A percentile compares a stretch with the other conserved stretches of the same genome.
phyloP scores from a whole-genome alignment of 164 flowering plant genomes.

The Macadamia tetraphylla region DNA sequence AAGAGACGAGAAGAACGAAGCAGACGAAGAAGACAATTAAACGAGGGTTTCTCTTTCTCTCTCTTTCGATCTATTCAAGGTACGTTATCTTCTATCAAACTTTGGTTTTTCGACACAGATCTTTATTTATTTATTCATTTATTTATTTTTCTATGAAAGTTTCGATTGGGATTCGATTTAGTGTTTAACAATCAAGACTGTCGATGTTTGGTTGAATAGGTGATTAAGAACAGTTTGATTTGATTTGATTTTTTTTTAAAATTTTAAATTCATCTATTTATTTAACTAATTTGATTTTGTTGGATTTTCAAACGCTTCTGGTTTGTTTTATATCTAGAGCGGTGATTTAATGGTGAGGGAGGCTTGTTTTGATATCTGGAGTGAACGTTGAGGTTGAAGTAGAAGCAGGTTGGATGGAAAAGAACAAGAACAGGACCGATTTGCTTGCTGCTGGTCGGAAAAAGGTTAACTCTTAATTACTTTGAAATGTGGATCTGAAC shows the following conservation, averaged over 20 bases:
- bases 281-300: no score
- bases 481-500: neutral
- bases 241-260: slow-evolving; percentile 3
- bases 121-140: neutral
- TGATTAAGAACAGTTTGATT: neutral
- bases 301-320: neutral
- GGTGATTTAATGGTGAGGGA: slow-evolving; percentile 19
- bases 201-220: neutral
- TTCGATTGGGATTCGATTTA: no score
- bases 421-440: slow-evolving; percentile 70
- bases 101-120: neutral
- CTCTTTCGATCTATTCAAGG: neutral
- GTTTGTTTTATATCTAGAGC: slow-evolving; percentile 1
- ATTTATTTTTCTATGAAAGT: neutral
- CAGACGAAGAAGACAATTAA: no score
- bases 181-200: neutral
- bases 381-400: slow-evolving; percentile 10
- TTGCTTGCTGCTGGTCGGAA: slow-evolving; percentile 87
- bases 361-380: slow-evolving; percentile 14
- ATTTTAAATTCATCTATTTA: neutral
- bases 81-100: slow-evolving; percentile 1
- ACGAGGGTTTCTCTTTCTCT: neutral
- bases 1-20: no score
- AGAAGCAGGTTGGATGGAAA: slow-evolving; percentile 62
- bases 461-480: slow-evolving; percentile 41